phyloP scores from a whole-genome alignment of 192 early-diverging fungal genomes.

The Chytriomyces sp. region DNA sequence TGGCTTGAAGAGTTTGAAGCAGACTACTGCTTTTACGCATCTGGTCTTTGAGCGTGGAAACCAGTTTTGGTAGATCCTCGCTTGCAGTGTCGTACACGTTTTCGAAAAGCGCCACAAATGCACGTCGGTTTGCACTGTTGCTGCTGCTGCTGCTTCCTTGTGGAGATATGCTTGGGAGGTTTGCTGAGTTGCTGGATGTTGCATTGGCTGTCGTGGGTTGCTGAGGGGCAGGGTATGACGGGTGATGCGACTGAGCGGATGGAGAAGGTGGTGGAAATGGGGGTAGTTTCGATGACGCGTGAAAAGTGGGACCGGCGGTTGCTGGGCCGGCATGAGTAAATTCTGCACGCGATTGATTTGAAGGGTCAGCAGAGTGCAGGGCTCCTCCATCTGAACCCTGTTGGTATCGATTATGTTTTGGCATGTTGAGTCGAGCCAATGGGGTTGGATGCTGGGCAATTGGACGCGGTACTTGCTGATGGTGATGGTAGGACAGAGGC shows the following conservation, averaged over 20 bases:
- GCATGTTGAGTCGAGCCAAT: constrained; percentile 10
- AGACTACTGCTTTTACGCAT: constrained; percentile 71
- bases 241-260: neutral
- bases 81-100: constrained; percentile 59
- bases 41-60: constrained; percentile 75
- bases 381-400: neutral
- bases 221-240: neutral
- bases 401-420: neutral
- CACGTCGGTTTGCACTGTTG: constrained; percentile 14
- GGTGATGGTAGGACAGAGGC: neutral
- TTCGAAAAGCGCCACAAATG: constrained; percentile 44
- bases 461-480: neutral
- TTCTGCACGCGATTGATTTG: too few species aligned
- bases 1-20: constrained; percentile 75
- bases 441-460: neutral
- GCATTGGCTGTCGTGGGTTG: neutral
- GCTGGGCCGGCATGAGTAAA: neutral
- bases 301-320: neutral
- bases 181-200: neutral
- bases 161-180: neutral
- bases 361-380: too few species aligned
- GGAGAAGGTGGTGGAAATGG: neutral
- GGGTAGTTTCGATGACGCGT: neutral
- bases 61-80: constrained; percentile 65
- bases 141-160: neutral